Evolutionary conservation across 169 alveolate genomes (phyloP), one percentile per base, ranked within the genome.

Genomic region (Plasmodium blacklocki): DNA sequence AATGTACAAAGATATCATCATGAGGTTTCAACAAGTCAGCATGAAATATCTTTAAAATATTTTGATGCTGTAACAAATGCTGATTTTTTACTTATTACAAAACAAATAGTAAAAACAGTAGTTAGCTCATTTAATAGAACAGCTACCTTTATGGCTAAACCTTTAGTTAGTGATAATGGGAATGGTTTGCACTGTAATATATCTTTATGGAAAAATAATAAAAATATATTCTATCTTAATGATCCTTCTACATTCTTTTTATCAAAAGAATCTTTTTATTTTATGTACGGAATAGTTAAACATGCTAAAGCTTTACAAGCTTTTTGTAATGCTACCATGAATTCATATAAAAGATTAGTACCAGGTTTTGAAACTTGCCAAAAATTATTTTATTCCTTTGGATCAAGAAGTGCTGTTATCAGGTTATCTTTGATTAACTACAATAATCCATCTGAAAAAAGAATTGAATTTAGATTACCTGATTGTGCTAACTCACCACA

Each of bases 71-170:
- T 94, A 43, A 50, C 29, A 7, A 87, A 93, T 14, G 96, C 96
- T 58, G 96, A 94, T 88, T 76, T 62, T 50, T 68, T 94, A 68
- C 63, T 92, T 83, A 58, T 89, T 29, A 59, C 88, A 19, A 94
- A 94, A 70, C 95, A 94, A 71, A 73, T 94, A 9, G 88, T 94
- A 19, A 93, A 93, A 93, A 94, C 74, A 29, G 72, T 71, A 18
- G 96, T 96, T 18, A 92, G 93, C 68, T 58, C 64, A 32, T 73
- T 85, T 21, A 94, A 93, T 67, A 87, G 92, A 56, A 88, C 97
- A 7, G 96, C 96, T 58, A 93, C 97, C 2, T 95, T 95, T 88
- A 93, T 95, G 96, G 96, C 97, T 23, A 94, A 95, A 80, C 97
- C 97, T 2, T 23, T 94, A 63, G 86, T 66, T 21, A 91, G 74